A percentile compares a stretch with the other conserved stretches of the same genome.
Evolutionary conservation across 2,329 filamentous ascomycete species (phyloP).

Genomic region (Lachnellula subtilissima): DNA sequence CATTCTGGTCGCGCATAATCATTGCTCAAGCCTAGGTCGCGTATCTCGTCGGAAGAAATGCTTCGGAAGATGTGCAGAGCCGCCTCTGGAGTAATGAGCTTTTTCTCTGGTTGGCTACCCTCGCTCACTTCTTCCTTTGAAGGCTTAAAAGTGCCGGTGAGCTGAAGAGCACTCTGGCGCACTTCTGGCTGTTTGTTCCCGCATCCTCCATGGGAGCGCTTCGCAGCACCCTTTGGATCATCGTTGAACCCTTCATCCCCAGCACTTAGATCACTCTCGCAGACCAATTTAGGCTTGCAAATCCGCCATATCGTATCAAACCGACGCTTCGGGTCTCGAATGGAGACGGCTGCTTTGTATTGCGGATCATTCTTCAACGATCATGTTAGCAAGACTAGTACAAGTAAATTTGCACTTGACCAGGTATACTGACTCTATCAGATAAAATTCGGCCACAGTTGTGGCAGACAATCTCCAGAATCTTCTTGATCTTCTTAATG

Average conservation of each 20-base stretch:
- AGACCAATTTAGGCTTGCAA: conserved; percentile 83
- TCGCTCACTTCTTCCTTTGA: conserved; percentile 70
- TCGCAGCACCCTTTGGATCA: conserved; percentile 47
- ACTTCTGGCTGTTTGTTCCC: conserved; percentile 88
- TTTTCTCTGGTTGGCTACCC: conserved; percentile 69
- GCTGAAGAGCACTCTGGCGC: conserved; percentile 77
- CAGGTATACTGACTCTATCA: conserved; percentile 88
- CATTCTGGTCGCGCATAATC: conserved; percentile 96
- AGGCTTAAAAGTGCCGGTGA: conserved; percentile 70
- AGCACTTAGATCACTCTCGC: conserved; percentile 69
- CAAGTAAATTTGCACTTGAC: conserved; percentile 44
- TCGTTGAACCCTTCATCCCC: conserved; percentile 65
- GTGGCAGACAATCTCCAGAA: conserved; percentile 97
- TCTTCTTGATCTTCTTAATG: conserved; percentile 98
- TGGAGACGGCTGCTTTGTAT: conserved; percentile 74
- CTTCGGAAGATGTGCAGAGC: conserved; percentile 82
- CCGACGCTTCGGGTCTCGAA: conserved; percentile 87
- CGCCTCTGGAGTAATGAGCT: conserved; percentile 75
- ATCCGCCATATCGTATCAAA: conserved; percentile 90
- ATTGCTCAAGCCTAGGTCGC: conserved; percentile 84
- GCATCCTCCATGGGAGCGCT: conserved; percentile 76
- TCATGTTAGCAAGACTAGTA: conserved; percentile 56
- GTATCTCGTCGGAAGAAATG: conserved; percentile 75
- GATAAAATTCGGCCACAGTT: conserved; percentile 97
- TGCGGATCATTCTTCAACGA: conserved; percentile 71